Conservation (phyloP, 2,329 filamentous ascomycete species). For the Cladobotryum protrusum region DNA sequence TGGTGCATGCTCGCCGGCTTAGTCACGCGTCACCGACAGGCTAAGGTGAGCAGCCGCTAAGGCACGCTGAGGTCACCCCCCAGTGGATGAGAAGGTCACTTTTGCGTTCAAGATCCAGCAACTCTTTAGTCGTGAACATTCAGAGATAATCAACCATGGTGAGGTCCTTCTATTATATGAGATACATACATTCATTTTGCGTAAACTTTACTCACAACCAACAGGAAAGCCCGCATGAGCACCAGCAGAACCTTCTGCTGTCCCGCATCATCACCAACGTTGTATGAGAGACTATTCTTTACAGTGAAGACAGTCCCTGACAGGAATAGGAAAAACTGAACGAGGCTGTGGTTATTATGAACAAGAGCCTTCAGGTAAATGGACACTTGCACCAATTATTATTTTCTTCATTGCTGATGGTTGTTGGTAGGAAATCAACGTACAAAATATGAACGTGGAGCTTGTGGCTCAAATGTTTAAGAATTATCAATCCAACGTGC, state of each 20-base stretch:
- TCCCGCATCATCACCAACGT: conserved; percentile 97
- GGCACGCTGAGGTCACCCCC: too few species aligned
- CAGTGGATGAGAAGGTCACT: too few species aligned
- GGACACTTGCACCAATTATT: background rate
- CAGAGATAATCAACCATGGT: background rate
- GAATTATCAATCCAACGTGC: conserved; percentile 96
- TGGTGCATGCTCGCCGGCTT: background rate
- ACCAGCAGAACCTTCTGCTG: conserved; percentile 89
- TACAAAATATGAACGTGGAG: conserved; percentile 98
- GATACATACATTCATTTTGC: too few species aligned
- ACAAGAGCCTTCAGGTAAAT: conserved; percentile 76
- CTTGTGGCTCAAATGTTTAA: conserved; percentile 99
- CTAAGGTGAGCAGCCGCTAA: too few species aligned
- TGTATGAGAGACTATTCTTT: conserved; percentile 46
- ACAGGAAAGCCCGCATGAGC: conserved; percentile 92
- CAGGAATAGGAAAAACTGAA: conserved; percentile 85
- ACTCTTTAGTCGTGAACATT: too few species aligned
- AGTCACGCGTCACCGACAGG: background rate
- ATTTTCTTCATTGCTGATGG: background rate
- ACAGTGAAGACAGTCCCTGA: background rate
- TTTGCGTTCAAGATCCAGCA: too few species aligned
- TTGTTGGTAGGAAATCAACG: conserved; percentile 75
- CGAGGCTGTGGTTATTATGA: conserved; percentile 86
- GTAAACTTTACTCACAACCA: conserved; percentile 20
- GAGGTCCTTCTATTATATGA: background rate